Conservation (phyloP, 345 rosid genomes). For the Citrus unshiu region DNA sequence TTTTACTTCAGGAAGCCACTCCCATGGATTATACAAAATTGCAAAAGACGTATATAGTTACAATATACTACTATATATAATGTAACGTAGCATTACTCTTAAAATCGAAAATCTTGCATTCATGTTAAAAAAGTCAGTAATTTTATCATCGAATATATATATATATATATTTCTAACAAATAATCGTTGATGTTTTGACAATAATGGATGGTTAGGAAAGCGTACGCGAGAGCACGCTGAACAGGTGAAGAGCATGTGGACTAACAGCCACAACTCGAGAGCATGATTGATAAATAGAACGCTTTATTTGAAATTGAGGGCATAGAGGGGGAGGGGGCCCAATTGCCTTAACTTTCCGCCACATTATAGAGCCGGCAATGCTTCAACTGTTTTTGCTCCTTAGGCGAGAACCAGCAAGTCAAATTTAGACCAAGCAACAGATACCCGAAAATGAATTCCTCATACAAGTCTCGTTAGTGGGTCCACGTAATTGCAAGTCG, state of each 20-base stretch:
- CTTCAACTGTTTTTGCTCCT: slow-evolving; percentile 19
- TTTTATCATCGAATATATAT: too few relatives aligned
- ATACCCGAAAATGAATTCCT: neutral
- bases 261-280: neutral
- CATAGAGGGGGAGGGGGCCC: slow-evolving; percentile 23
- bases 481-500: neutral
- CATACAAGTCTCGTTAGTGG: slow-evolving; percentile 4
- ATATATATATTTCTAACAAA: neutral
- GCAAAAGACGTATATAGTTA: too few relatives aligned
- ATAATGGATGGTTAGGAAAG: neutral
- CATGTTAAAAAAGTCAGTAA: too few relatives aligned
- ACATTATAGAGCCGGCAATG: slow-evolving; percentile 23
- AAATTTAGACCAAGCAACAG: slow-evolving; percentile 10
- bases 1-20: too few relatives aligned
- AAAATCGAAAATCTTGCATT: too few relatives aligned
- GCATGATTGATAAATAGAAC: neutral
- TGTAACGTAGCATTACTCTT: too few relatives aligned
- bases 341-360: slow-evolving; percentile 31
- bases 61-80: too few relatives aligned
- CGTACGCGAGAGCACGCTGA: neutral
- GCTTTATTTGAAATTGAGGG: neutral
- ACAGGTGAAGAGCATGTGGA: neutral
- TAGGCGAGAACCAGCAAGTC: slow-evolving; percentile 13
- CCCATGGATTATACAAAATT: too few relatives aligned
- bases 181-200: neutral